A percentile compares a stretch with the other conserved stretches of the same genome.
Conservation (phyloP, 306 rosid species). For the Gynostemma pentaphyllum region DNA sequence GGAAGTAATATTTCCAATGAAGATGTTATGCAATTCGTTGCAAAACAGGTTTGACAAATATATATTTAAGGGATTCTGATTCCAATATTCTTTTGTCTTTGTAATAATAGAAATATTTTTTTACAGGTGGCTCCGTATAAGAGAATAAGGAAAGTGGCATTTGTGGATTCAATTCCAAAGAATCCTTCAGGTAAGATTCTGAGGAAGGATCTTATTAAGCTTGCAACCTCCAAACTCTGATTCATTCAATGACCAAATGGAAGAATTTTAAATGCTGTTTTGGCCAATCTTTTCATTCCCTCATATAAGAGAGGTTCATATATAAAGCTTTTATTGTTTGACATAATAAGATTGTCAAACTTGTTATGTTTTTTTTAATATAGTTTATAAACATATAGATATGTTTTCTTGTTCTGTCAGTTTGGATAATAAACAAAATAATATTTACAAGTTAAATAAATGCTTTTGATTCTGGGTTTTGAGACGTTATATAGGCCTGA, state of each 20-base stretch:
- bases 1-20: conserved; percentile 43
- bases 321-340: too few relatives aligned
- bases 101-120: not conserved
- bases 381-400: too few relatives aligned
- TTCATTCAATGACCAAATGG: not conserved
- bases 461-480: too few relatives aligned
- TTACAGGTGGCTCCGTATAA: conserved; percentile 87
- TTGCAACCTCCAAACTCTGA: conserved; percentile 63
- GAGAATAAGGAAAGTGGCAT: conserved; percentile 64
- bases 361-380: too few relatives aligned
- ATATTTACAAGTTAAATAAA: too few relatives aligned
- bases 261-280: not conserved
- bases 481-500: too few relatives aligned
- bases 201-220: conserved; percentile 85
- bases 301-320: too few relatives aligned
- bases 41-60: conserved; percentile 27
- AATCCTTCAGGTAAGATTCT: conserved; percentile 88
- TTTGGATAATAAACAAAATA: too few relatives aligned
- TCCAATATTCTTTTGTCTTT: too few relatives aligned
- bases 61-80: not conserved
- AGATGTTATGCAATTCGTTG: conserved; percentile 59
- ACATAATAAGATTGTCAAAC: too few relatives aligned
- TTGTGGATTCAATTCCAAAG: conserved; percentile 70
- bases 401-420: too few relatives aligned
- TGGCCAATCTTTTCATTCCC: too few relatives aligned